Conservation (phyloP, 1,139 yeast genomes). For the Suhomyces kunorum region DNA sequence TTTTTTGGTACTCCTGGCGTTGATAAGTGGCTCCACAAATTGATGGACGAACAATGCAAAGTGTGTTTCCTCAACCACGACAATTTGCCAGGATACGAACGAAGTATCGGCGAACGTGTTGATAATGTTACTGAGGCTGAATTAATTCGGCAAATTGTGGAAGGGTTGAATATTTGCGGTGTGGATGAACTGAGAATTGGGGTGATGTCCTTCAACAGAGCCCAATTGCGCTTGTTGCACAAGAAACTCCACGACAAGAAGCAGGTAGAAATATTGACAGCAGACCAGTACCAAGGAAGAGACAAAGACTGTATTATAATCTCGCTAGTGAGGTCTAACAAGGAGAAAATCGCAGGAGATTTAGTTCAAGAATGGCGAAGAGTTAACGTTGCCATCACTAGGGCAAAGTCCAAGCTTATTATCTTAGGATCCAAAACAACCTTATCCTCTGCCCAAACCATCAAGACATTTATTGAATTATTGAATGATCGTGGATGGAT, state of each 20-base stretch:
- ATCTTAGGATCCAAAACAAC: constrained; percentile 78
- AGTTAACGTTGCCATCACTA: constrained; percentile 88
- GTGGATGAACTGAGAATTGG: constrained; percentile 66
- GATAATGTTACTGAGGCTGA: constrained; percentile 74
- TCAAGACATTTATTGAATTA: constrained; percentile 63
- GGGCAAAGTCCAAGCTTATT: constrained; percentile 82
- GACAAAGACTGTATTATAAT: constrained; percentile 90
- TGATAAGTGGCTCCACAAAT: constrained; percentile 34
- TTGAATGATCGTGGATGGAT: constrained; percentile 67
- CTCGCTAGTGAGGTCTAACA: constrained; percentile 82
- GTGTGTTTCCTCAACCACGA: constrained; percentile 86
- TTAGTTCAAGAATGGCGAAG: constrained; percentile 87
- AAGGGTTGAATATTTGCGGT: constrained; percentile 60
- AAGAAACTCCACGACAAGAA: constrained; percentile 40
- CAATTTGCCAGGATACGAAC: constrained; percentile 58
- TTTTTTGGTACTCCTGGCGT: constrained; percentile 16
- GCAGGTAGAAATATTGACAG: constrained; percentile 78
- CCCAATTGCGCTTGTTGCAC: constrained; percentile 65
- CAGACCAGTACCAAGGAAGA: constrained; percentile 95
- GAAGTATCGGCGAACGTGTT: constrained; percentile 59
- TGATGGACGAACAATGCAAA: constrained; percentile 39
- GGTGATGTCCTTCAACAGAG: constrained; percentile 84
- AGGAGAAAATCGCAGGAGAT: constrained; percentile 68
- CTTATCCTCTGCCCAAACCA: constrained; percentile 53
- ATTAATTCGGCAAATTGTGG: constrained; percentile 62